Evolutionary conservation across 1,139 yeast species (phyloP), one percentile per base, ranked within the genome.

Genomic region (Yamadazyma diospyri): DNA sequence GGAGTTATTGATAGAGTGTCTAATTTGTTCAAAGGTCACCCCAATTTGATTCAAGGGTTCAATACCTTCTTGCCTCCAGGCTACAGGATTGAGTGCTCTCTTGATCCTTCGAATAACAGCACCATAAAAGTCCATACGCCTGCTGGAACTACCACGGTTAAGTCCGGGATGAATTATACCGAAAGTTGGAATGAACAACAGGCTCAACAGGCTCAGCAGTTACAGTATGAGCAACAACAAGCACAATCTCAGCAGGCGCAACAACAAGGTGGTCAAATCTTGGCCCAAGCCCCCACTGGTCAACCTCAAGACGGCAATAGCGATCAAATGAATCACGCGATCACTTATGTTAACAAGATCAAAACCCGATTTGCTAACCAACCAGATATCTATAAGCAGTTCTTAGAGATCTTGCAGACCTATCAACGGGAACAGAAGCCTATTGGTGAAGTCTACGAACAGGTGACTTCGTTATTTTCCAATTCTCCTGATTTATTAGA

Each of bases 61-160:
- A 92, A 92, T 61, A 92, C 99, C 1, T 92, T 92, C 54, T 70
- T 92, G 43, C 99, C 99, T 1, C 96, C 95, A 10, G 99, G 98
- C 1, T 92, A 88, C 59, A 73, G 94, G 44, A 89, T 92, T 46
- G 96, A 87, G 55, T 92, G 97, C 58, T 83, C 96, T 1, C 58
- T 76, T 40, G 94, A 87, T 51, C 94, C 97, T 3, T 70, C 84
- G 23, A 97, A 89, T 56, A 94, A 95, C 8, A 82, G 84, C 45
- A 95, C 97, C 10, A 88, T 94, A 43, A 74, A 89, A 40, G 98
- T 92, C 9, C 88, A 97, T 1, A 92, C 98, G 0, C 98, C 99
- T 1, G 76, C 86, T 57, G 97, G 97, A 2, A 81, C 94, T 8
- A 81, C 94, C 5, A 75, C 80, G 3, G 76, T 81, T 6, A 65